Evolutionary conservation across 1,284 basidiomycete species (phyloP), one percentile per base, ranked within the genome.

Genomic region (Puccinia polysora): DNA sequence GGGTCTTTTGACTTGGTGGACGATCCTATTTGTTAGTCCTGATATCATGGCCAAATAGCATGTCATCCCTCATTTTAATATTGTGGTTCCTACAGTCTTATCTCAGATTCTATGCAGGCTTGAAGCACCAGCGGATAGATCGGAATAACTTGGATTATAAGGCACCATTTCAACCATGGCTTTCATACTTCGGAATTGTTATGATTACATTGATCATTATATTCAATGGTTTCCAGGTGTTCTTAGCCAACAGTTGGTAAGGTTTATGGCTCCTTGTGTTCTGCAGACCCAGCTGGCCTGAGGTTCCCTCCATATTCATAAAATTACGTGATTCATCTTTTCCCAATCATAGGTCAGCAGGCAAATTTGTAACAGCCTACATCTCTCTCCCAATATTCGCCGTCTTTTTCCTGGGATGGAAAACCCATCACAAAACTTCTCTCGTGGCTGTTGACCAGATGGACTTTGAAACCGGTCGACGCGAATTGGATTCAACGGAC

Each of bases 341-440:
- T n/a, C 5, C 2, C 15, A 7, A 40, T 28, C 18, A 20, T 30
- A 60, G 55, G 74, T 74, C 74, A 59, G 52, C 34, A 64, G 38
- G 70, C 62, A 74, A 56, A 52, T 78, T 76, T 55, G 49, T 91
- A 60, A 90, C 89, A 53, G 88, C 86, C 78, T 93, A 93, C 80
- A 78, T 94, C 43, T 89, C 90, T 43, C 80, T 91, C 56, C 80
- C 80, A n/a, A 75, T 89, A 60, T 92, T 91, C 85, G 87, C 89
- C 20, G 74, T 91, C 72, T 79, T 93, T 55, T 93, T 89, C 80
- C 6, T 85, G 53, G 84, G 81, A 7, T 84, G 86, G 70, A 85
- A 84, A 76, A 76, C 84, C 70, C 75, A 78, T 76, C 84, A 84
- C 78, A 83, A 82, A 76, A 79, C 81, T 30, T 81, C 83, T 12